Base-by-base conservation (phyloP, 345 rosid genomes). In the Murraya koenigii region DNA sequence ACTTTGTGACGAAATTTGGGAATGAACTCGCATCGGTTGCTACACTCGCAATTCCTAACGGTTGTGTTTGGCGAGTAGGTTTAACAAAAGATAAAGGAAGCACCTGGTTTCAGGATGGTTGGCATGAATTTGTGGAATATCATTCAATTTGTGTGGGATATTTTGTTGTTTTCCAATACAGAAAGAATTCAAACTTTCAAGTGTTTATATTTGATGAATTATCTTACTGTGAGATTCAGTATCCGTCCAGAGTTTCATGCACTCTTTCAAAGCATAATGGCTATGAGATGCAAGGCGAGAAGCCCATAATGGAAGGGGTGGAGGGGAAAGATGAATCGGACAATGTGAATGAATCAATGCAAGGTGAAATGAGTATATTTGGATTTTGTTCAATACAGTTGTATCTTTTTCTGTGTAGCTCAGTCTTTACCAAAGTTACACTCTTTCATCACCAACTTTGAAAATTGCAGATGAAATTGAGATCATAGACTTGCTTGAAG, bases 91-190 rank as follows among this genome's bases (percentile, higher is more conserved):
- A 36, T 4, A 75, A 58, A 20, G 66, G 63, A 74, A 69, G 71
- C 19, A 71, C 84, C 54, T 87, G 85, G 86, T 83, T 88, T 66
- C 83, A 88, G 33, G 74, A 80, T 60, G 88, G 85, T 26, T 88
- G 88, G 88, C 78, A 82, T 39, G 77, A 82, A 3, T 86, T 89
- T 78, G 69, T 68, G 2, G 72, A 84, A 25, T 80, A 80, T 56
- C 60, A 87, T 71, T 82, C 86, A 30, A 82, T 89, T 3, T 3
- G 74, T 56, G 35, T 14, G 6, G 87, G 88, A 2, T 62, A 77
- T 72, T 78, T 84, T 41, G 67, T 87, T 41, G 80, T 85, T 58
- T 89, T 89, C 82, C 59, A 70, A 67, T 87, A 80, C 25, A 77
- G 33, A 36, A 84, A 88, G n/a, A 71, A 54, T 47, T 85, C 86